Evolutionary conservation across 2,329 filamentous ascomycete species (phyloP).

Genomic region (Orbilia brochopaga): DNA sequence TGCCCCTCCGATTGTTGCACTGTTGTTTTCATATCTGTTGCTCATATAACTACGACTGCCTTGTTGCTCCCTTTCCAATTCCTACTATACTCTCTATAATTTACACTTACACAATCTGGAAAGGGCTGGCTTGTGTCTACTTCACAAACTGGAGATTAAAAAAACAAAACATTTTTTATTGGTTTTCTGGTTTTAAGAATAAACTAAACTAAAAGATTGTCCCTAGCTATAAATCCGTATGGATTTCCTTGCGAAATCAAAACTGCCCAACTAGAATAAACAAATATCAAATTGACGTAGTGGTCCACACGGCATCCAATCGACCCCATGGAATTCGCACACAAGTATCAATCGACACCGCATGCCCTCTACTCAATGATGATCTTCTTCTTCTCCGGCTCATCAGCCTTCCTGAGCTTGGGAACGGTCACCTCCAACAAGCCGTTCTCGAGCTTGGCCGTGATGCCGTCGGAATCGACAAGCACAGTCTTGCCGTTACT

Average conservation of each 20-base stretch:
- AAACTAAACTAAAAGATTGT: conserved; percentile 26
- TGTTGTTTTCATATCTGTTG: too few relatives aligned
- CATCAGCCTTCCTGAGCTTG: conserved; percentile 46
- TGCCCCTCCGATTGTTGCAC: too few relatives aligned
- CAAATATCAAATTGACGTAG: conserved; percentile 5
- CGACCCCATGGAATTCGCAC: conserved; percentile 48
- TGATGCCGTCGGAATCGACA: conserved; percentile 51
- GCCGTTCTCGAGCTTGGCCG: conserved; percentile 53
- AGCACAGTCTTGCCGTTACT: conserved; percentile 35
- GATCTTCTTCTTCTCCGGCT: conserved; percentile 51
- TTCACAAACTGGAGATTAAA: too few relatives aligned
- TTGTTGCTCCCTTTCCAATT: too few relatives aligned
- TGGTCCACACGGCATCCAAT: conserved; percentile 16
- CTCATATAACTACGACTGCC: too few relatives aligned
- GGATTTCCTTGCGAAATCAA: conserved; percentile 5
- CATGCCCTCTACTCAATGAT: conserved; percentile 41
- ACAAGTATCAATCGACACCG: conserved; percentile 25
- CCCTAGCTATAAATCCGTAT: neutral
- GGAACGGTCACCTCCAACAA: conserved; percentile 49
- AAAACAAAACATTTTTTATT: conserved; percentile 33
- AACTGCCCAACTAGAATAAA: neutral
- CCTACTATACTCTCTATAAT: too few relatives aligned
- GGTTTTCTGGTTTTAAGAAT: conserved; percentile 19
- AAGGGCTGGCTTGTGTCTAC: too few relatives aligned
- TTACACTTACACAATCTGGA: too few relatives aligned